Conservation (phyloP, 345 rosid genomes). For the Cardiospermum halicacabum region DNA sequence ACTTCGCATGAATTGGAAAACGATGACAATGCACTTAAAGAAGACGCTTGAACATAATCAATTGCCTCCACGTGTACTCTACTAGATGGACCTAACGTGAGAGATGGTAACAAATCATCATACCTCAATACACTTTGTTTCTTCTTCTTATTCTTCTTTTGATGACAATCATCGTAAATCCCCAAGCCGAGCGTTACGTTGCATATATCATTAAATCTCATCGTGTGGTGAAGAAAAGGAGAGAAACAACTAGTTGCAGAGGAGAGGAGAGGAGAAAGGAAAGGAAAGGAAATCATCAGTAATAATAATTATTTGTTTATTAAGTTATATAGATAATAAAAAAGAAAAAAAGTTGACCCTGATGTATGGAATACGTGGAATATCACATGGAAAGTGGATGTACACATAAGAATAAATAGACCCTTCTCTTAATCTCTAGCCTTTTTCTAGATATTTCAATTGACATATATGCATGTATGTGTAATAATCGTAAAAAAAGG, state of each 20-base stretch:
- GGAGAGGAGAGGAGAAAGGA: not conserved
- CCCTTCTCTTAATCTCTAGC: conserved; percentile 5
- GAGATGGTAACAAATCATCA: conserved; percentile 35
- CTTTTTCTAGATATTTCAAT: conserved; percentile 3
- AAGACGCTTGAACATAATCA: conserved; percentile 25
- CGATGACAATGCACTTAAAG: conserved; percentile 29
- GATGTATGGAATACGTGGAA: conserved; percentile 27
- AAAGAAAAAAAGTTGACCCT: conserved; percentile 27
- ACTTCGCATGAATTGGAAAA: conserved; percentile 33
- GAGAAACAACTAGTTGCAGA: conserved; percentile 5
- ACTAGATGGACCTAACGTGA: conserved; percentile 34
- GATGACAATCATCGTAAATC: not conserved
- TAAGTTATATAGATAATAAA: no score
- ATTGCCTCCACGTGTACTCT: conserved; percentile 8
- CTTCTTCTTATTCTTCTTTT: conserved; percentile 20
- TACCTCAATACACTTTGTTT: conserved; percentile 19
- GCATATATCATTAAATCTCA: conserved; percentile 29
- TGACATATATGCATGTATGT: not conserved
- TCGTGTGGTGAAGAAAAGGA: not conserved
- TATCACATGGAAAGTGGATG: conserved; percentile 27
- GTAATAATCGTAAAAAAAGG: not conserved
- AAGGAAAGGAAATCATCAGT: conserved; percentile 18
- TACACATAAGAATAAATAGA: conserved; percentile 18
- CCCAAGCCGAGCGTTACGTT: conserved; percentile 33
- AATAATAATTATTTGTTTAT: conserved; percentile 13